Conservation (phyloP, 768 basidiomycete genomes). For the Tulasnella sp. region DNA sequence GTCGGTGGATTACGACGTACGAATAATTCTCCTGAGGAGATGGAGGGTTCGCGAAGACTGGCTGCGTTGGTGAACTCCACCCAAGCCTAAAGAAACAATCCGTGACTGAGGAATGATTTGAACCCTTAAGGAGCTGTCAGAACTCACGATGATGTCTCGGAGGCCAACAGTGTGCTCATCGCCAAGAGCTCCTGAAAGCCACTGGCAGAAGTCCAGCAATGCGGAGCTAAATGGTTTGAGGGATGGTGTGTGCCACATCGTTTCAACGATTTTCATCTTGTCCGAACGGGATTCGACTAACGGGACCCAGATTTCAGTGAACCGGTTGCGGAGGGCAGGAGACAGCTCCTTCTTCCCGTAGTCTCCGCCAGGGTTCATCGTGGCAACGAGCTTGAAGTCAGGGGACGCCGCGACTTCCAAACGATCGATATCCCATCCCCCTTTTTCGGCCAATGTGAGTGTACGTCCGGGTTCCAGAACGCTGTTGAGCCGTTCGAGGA, state of each 20-base stretch:
- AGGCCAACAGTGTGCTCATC: conserved; percentile 72
- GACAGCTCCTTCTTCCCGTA: conserved; percentile 99
- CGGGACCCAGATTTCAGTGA: conserved; percentile 99
- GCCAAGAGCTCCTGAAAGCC: conserved; percentile 67
- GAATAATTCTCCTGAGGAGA: neutral
- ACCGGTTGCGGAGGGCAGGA: conserved; percentile 93
- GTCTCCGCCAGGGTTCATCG: conserved; percentile 99
- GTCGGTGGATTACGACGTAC: conserved; percentile 29
- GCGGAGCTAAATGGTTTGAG: conserved; percentile 60
- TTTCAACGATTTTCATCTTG: conserved; percentile 73
- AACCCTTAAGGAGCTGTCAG: conserved; percentile 11
- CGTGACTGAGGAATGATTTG: neutral
- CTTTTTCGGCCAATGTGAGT: conserved; percentile 90
- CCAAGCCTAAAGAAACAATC: conserved; percentile 69
- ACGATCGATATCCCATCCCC: conserved; percentile 71
- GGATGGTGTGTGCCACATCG: conserved; percentile 62
- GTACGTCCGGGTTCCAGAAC: conserved; percentile 90
- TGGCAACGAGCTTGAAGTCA: conserved; percentile 87
- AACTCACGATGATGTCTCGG: conserved; percentile 82
- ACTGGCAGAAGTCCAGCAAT: conserved; percentile 78
- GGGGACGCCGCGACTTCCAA: conserved; percentile 66
- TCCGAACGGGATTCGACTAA: conserved; percentile 73
- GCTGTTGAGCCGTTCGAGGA: conserved; percentile 94
- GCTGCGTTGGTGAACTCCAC: conserved; percentile 74
- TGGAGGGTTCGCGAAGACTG: conserved; percentile 25